phyloP scores from a whole-genome alignment of 371 early-diverging fungal genomes.

The Spiromyces aspiralis region DNA sequence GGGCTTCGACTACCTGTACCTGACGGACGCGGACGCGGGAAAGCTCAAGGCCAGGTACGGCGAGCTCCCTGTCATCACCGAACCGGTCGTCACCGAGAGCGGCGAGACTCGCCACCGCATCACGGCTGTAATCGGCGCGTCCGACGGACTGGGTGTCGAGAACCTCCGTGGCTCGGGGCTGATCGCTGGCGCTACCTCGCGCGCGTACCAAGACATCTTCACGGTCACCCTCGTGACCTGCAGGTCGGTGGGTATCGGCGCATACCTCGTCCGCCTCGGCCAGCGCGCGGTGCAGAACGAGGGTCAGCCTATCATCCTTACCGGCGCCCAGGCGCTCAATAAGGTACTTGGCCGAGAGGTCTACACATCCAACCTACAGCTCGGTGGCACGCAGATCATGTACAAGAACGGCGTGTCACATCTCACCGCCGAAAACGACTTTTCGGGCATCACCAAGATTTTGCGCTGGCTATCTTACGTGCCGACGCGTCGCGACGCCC shows the following conservation, averaged over 20 bases:
- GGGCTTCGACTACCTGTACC: conserved; percentile 87
- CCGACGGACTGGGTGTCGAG: conserved; percentile 95
- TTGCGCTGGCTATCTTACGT: conserved; percentile 90
- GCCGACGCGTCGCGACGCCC: conserved; percentile 48
- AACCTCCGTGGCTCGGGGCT: conserved; percentile 94
- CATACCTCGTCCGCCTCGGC: conserved; percentile 96
- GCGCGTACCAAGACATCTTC: conserved; percentile 93
- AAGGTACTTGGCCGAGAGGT: conserved; percentile 97
- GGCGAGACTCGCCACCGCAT: conserved; percentile 64
- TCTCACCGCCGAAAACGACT: conserved; percentile 85
- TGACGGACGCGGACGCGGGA: conserved; percentile 55
- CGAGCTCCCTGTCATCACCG: conserved; percentile 46
- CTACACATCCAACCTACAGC: conserved; percentile 94
- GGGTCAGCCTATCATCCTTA: conserved; percentile 95
- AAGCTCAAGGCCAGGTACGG: conserved; percentile 35
- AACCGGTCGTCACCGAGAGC: conserved; percentile 20
- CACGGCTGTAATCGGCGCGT: conserved; percentile 74
- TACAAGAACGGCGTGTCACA: conserved; percentile 97
- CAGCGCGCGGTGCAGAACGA: conserved; percentile 95
- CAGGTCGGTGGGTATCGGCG: conserved; percentile 98
- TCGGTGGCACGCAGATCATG: conserved; percentile 98
- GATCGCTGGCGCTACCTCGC: conserved; percentile 96
- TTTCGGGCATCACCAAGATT: conserved; percentile 83
- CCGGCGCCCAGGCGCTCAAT: conserved; percentile 96
- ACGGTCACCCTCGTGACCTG: conserved; percentile 95